Evolutionary conservation across 306 rosid genomes (phyloP).

Genomic region (Fagus sylvatica): DNA sequence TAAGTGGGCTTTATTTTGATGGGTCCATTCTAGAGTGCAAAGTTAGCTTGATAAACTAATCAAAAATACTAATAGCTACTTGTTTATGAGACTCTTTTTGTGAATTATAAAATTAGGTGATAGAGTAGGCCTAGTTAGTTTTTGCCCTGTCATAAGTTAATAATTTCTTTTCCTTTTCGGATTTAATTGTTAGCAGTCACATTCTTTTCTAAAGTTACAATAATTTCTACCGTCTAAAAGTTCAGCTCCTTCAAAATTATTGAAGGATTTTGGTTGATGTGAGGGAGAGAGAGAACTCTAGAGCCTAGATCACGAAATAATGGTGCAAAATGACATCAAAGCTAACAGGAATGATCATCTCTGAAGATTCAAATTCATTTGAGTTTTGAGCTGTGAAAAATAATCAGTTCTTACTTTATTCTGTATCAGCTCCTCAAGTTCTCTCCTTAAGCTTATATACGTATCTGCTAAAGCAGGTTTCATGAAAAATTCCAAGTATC

Average conservation of each 20-base stretch:
- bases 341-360: not conserved
- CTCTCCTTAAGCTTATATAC: conserved; percentile 63
- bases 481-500: conserved; percentile 87
- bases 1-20: not conserved
- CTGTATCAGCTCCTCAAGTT: conserved; percentile 75
- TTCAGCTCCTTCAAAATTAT: not conserved
- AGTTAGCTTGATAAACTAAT: not conserved
- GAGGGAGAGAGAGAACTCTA: not conserved
- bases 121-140: not conserved
- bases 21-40: not conserved
- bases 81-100: not conserved
- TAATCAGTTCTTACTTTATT: conserved; percentile 52
- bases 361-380: conserved; percentile 10
- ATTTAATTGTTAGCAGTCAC: not conserved
- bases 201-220: not conserved
- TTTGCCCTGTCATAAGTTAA: not conserved
- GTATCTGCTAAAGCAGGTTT: conserved; percentile 74
- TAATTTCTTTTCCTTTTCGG: not conserved
- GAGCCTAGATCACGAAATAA: conserved; percentile 9
- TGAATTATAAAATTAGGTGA: not conserved
- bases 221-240: not conserved
- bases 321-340: conserved; percentile 1
- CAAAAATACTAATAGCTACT: not conserved
- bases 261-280: not conserved
- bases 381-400: conserved; percentile 10